These are phyloP conservation scores for Millerago galiae DNA, from an alignment of 805 yeast genomes.

Conservation along the genomic window DNA sequence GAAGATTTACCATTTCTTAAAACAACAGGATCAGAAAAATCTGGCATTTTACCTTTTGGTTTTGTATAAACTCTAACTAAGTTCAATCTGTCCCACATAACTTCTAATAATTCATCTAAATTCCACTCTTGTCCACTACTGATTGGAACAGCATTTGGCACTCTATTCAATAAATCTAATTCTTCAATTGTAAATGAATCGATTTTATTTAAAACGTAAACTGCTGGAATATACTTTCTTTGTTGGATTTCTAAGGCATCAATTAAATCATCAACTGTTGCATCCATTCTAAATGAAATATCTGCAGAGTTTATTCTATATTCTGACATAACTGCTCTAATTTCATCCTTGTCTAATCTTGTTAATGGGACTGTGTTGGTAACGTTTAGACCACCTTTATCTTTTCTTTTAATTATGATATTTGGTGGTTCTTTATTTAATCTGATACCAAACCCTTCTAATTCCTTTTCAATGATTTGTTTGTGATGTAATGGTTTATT, in stretches of 20 bases:
- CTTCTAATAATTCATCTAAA: constrained; percentile 85
- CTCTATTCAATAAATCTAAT: constrained; percentile 79
- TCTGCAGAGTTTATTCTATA: constrained; percentile 94
- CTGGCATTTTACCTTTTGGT: constrained; percentile 93
- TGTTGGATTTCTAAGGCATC: constrained; percentile 88
- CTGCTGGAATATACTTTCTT: constrained; percentile 91
- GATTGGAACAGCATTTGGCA: constrained; percentile 96
- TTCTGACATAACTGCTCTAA: constrained; percentile 93
- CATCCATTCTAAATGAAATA: constrained; percentile 94
- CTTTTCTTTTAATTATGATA: constrained; percentile 85
- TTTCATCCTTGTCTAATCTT: constrained; percentile 86
- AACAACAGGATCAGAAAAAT: constrained; percentile 92
- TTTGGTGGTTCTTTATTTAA: constrained; percentile 90
- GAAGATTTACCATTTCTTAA: constrained; percentile 74
- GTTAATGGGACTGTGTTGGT: constrained; percentile 92
- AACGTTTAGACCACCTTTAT: constrained; percentile 91
- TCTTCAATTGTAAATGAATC: constrained; percentile 94
- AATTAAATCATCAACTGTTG: constrained; percentile 93
- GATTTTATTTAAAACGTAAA: constrained; percentile 91
- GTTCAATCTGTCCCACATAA: constrained; percentile 91
- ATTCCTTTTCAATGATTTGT: constrained; percentile 85
- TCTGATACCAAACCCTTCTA: constrained; percentile 97
- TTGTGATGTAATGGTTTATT: constrained; percentile 94
- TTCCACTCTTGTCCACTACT: constrained; percentile 97
- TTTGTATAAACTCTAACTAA: constrained; percentile 95